These are phyloP conservation scores for Clavaria fumosa DNA, from an alignment of 768 basidiomycete genomes.

Conservation along the genomic window DNA sequence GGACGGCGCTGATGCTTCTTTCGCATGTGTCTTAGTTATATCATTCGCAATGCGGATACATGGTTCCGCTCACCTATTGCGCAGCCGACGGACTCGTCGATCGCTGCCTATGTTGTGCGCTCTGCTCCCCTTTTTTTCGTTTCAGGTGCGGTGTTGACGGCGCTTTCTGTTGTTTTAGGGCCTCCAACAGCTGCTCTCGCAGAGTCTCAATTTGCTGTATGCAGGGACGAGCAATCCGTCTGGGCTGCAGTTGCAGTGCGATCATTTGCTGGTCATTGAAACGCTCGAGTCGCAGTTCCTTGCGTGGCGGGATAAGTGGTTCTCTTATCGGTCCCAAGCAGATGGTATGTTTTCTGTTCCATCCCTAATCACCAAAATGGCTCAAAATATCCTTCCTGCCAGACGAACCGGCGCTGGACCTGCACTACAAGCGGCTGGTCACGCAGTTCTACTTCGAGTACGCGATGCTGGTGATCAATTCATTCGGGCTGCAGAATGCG, in stretches of 20 bases:
- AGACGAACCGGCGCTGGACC: constrained; percentile 16
- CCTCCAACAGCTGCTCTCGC: constrained; percentile 75
- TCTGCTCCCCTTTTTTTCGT: constrained; percentile 1
- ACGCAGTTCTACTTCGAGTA: constrained; percentile 75
- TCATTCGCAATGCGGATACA: constrained; percentile 65
- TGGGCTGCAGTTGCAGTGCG: constrained; percentile 69
- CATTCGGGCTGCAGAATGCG: constrained; percentile 95
- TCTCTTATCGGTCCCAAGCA: constrained; percentile 19
- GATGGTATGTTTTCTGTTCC: constrained; percentile 15
- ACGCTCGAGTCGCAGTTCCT: constrained; percentile 69
- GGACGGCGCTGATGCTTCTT: constrained; percentile 1
- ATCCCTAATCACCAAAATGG: not conserved
- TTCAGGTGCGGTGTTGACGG: constrained; percentile 1
- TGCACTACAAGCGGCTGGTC: constrained; percentile 34
- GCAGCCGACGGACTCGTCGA: constrained; percentile 43
- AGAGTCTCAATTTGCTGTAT: constrained; percentile 83
- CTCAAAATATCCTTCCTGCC: not conserved
- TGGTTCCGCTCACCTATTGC: constrained; percentile 65
- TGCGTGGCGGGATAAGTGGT: constrained; percentile 42
- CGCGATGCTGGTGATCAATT: constrained; percentile 77
- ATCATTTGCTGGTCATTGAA: constrained; percentile 74
- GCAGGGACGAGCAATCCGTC: constrained; percentile 65
- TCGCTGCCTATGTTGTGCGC: constrained; percentile 69
- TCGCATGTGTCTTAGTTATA: constrained; percentile 52
- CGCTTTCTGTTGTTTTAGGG: constrained; percentile 31